A percentile compares a stretch with the other conserved stretches of the same genome.
These are phyloP conservation scores for Diaporthe ilicicola DNA, from an alignment of 2,329 filamentous ascomycete genomes.

Conservation along the genomic window DNA sequence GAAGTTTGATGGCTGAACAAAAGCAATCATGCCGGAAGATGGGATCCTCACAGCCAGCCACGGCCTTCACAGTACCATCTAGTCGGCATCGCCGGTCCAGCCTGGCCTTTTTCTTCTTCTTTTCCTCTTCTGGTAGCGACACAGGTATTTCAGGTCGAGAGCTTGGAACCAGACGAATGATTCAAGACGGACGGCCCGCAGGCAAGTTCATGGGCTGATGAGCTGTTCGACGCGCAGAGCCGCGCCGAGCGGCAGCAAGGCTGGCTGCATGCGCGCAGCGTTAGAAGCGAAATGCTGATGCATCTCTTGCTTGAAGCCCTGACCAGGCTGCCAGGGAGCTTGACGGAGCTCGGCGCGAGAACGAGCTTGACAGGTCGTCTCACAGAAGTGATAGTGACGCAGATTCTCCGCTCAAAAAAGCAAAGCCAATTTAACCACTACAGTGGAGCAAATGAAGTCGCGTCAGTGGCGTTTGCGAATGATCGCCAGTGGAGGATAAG, in stretches of 20 bases:
- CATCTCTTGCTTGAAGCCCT: not conserved
- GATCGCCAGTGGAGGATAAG: not conserved
- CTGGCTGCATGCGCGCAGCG: not conserved
- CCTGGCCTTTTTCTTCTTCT: not conserved
- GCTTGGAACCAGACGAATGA: not conserved
- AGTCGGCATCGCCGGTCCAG: not conserved
- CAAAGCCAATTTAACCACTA: constrained; percentile 6
- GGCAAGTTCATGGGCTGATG: constrained; percentile 6
- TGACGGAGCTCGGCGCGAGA: constrained; percentile 18
- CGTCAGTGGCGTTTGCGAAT: constrained; percentile 7
- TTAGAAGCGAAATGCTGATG: not conserved
- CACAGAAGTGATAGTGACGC: constrained; percentile 1
- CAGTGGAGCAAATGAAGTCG: constrained; percentile 8
- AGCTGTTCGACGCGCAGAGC: constrained; percentile 22
- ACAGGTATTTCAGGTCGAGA: not conserved
- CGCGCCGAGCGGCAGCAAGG: constrained; percentile 18
- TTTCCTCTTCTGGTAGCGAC: too few relatives aligned
- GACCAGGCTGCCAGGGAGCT: not conserved
- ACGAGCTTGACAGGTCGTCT: not conserved
- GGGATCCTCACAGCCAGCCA: not conserved
- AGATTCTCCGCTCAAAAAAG: not conserved
- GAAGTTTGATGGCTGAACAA: not conserved
- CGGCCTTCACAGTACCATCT: not conserved
- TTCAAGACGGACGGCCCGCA: not conserved
- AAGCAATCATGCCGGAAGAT: not conserved